phyloP scores from a whole-genome alignment of 352 stramenopile species.

The Globisporangium radiosum region DNA sequence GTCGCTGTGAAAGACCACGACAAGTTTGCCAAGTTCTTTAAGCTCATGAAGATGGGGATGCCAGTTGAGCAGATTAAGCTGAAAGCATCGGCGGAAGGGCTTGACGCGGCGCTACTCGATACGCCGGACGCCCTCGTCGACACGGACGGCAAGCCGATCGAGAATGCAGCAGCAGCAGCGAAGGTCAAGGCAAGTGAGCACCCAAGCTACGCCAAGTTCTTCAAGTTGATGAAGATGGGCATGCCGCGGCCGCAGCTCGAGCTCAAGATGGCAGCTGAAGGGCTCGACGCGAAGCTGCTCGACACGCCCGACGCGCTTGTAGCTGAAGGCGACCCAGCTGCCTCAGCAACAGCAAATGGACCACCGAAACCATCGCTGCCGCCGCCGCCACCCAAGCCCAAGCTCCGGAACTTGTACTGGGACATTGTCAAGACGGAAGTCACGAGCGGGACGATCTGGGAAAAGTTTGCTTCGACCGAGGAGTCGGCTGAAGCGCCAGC shows the following conservation, averaged over 20 bases:
- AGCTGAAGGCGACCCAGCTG: constrained; percentile 25
- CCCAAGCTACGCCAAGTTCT: constrained; percentile 91
- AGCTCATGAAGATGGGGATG: constrained; percentile 88
- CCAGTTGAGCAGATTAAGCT: constrained; percentile 84
- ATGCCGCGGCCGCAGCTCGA: constrained; percentile 86
- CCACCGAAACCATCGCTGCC: constrained; percentile 26
- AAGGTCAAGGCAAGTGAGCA: constrained; percentile 72
- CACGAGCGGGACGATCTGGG: constrained; percentile 68
- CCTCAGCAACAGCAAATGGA: constrained; percentile 14
- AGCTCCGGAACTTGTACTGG: constrained; percentile 83
- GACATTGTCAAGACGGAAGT: constrained; percentile 59
- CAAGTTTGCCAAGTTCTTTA: constrained; percentile 93
- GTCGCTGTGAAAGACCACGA: constrained; percentile 80
- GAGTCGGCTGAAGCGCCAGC: constrained; percentile 6
- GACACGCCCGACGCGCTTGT: constrained; percentile 79
- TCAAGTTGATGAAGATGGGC: constrained; percentile 90
- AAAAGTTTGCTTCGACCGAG: constrained; percentile 31
- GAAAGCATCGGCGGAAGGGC: constrained; percentile 58
- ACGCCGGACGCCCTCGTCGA: constrained; percentile 54
- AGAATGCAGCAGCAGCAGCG: constrained; percentile 8
- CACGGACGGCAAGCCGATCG: constrained; percentile 27
- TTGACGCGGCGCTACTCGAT: constrained; percentile 47
- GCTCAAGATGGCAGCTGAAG: constrained; percentile 66
- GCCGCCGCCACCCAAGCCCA: constrained; percentile 55
- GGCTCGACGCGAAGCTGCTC: constrained; percentile 84